phyloP scores from a whole-genome alignment of 495 filamentous ascomycete genomes.

The Penicillium atrosanguineum region DNA sequence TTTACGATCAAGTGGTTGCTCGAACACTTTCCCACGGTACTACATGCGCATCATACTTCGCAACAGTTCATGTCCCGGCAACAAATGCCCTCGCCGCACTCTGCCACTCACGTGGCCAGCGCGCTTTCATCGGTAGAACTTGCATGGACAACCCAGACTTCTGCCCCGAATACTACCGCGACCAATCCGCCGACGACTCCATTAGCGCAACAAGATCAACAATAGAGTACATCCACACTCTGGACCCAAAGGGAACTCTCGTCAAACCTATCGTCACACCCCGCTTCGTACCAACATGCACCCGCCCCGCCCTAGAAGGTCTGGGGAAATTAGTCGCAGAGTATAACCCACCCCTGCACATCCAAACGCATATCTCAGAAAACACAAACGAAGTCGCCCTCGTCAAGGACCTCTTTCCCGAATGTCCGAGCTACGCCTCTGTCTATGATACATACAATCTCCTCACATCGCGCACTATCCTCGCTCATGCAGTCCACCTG shows the following conservation, averaged over 20 bases:
- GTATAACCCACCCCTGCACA: constrained; percentile 54
- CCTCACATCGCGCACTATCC: constrained; percentile 68
- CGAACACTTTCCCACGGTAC: constrained; percentile 86
- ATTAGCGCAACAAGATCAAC: constrained; percentile 55
- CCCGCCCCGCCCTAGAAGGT: constrained; percentile 50
- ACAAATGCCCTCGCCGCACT: constrained; percentile 88
- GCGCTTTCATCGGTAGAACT: constrained; percentile 85
- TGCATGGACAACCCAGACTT: constrained; percentile 77
- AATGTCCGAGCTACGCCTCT: constrained; percentile 58
- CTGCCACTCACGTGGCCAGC: constrained; percentile 71
- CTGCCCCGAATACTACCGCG: constrained; percentile 72
- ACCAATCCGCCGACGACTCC: constrained; percentile 56
- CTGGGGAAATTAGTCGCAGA: constrained; percentile 64
- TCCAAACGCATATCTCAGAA: constrained; percentile 93
- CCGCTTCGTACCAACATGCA: constrained; percentile 81
- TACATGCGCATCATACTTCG: constrained; percentile 88
- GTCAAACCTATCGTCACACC: constrained; percentile 83
- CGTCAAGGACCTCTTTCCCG: constrained; percentile 69
- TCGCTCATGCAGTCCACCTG: constrained; percentile 86
- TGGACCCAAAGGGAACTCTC: constrained; percentile 63
- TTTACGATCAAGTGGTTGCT: constrained; percentile 73
- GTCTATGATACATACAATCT: constrained; percentile 77
- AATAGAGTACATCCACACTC: constrained; percentile 62
- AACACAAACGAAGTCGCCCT: constrained; percentile 70
- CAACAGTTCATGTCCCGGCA: constrained; percentile 73